Evolutionary conservation across 495 filamentous ascomycete species (phyloP), one percentile per base, ranked within the genome.

Genomic region (Lentithecium fluviatile): DNA sequence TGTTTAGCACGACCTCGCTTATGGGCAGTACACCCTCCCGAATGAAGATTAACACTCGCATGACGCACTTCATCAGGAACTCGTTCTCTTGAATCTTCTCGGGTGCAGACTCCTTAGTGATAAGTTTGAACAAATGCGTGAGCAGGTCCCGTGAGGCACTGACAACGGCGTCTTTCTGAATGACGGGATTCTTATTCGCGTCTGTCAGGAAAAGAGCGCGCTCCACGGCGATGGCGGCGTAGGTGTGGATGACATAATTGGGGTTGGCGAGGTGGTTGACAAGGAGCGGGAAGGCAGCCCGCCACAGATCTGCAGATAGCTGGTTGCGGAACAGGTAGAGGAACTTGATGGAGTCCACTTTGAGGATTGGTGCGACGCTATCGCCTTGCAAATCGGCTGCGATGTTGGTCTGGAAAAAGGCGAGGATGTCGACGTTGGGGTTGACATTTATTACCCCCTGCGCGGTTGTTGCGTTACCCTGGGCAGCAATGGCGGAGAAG

Each of bases 11-110:
- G 66, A 77, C 79, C 63, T 95, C 90, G 2, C 83, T 79, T 52
- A 88, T 79, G n/a, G 83, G 77, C 25, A 83, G 68, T 13, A 90
- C 80, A 46, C 84, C 83, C 19, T 96, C 93, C 69, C 85, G 88
- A 71, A 96, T 86, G 56, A 96, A 90, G 60, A 97, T 89, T 57
- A 99, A 77, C 8, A 97, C 91, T 52, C 95, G 82, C 95, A 99
- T 99, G 25, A 96, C 88, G 72, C 95, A 97, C 53, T 88, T 86
- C 91, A 99, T 97, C 62, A 99, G 75, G 72, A 96, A 99, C 71
- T 99, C 95, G 69, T 99, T 97, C 74, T 99, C 95, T 71, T 97
- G 94, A 57, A 97, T 84, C 79, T 97, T 97, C 64, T 93, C 83
- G 20, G 95, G 87, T 10, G 86, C 85, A 0, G 78, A 75, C 61